Base-by-base conservation (phyloP, 2,329 filamentous ascomycete genomes). In the Onygenales sp. region DNA sequence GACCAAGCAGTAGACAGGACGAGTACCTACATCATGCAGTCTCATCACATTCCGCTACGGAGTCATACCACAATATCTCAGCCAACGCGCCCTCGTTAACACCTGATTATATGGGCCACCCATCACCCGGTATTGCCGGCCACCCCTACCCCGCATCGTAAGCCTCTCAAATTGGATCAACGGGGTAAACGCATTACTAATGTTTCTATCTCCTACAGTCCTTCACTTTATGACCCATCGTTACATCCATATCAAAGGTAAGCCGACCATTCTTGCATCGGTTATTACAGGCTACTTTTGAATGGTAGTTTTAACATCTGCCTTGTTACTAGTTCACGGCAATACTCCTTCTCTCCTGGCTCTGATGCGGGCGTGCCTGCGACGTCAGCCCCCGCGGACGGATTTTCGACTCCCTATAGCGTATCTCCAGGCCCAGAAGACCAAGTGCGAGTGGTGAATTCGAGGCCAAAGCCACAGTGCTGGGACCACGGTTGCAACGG, bases 401-500 rank as follows among this genome's bases (percentile, higher is more conserved):
- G 39, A 10, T 41, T 47, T 36, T 38, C 50, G 41, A 43, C 53
- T 33, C 46, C 43, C 21, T 53, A 51, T 42, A 43, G 38, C 43
- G 52, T 45, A 11, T 58, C 66, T 8, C 64, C 69, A 53, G 71
- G 72, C 21, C 64, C 64, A n/a, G 68, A 70, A 31, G 71, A 71
- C 47, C 69, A 82, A 59, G 83, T 88, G 41, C 79, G 87, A 55
- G 82, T 90, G 13, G 78, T 90, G 14, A 85, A 87, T 67, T 84
- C 83, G 61, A 81, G 87, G 59, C 89, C 89, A n/a, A 95, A 95
- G 72, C 90, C 91, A 45, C 89, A 95, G 67, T 96, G 92, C 71
- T 97, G 89, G 88, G 92, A 96, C 57, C 92, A 97, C 65, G 92
- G 91, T 9, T 97, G 92, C 76, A 95, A 96, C 64, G 92, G 92